Evolutionary conservation across 257 asterid species (phyloP).

Genomic region (Vinca minor): DNA sequence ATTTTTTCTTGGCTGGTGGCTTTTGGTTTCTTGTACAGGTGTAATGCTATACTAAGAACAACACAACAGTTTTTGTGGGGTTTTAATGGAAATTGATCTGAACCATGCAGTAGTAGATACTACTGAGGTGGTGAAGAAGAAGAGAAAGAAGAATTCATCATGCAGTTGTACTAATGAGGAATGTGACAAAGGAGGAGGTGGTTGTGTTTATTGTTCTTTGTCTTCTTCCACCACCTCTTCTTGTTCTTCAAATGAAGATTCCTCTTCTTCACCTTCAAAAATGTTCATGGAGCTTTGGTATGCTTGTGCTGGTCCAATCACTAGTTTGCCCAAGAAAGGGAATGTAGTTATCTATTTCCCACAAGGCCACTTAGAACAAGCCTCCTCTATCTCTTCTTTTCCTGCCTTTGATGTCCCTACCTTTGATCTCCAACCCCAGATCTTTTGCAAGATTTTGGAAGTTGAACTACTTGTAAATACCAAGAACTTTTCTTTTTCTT

Average conservation of each 20-base stretch:
- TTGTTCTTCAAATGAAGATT: too few species aligned
- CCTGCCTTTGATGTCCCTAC: conserved; percentile 68
- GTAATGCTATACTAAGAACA: conserved; percentile 18
- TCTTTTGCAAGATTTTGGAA: conserved; percentile 80
- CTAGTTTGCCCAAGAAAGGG: conserved; percentile 78
- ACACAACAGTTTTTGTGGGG: conserved; percentile 15
- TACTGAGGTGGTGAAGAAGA: conserved; percentile 59
- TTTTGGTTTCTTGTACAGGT: conserved; percentile 13
- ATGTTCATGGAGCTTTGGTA: conserved; percentile 85
- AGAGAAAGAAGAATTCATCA: too few species aligned
- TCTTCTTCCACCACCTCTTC: conserved; percentile 47
- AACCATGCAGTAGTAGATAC: conserved; percentile 54
- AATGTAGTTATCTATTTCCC: conserved; percentile 89
- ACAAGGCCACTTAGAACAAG: conserved; percentile 90
- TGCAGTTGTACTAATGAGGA: conserved; percentile 50
- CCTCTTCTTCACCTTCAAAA: conserved; percentile 37
- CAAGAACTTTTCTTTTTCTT: neutral
- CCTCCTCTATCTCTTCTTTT: conserved; percentile 53
- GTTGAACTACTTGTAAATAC: conserved; percentile 72
- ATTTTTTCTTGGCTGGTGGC: conserved; percentile 11
- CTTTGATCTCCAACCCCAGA: conserved; percentile 75
- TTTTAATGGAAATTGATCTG: conserved; percentile 85
- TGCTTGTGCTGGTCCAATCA: conserved; percentile 96
- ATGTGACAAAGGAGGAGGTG: conserved; percentile 45
- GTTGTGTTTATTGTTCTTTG: conserved; percentile 36